phyloP scores from a whole-genome alignment of 805 yeast species.

The Lipomyces starkeyi region DNA sequence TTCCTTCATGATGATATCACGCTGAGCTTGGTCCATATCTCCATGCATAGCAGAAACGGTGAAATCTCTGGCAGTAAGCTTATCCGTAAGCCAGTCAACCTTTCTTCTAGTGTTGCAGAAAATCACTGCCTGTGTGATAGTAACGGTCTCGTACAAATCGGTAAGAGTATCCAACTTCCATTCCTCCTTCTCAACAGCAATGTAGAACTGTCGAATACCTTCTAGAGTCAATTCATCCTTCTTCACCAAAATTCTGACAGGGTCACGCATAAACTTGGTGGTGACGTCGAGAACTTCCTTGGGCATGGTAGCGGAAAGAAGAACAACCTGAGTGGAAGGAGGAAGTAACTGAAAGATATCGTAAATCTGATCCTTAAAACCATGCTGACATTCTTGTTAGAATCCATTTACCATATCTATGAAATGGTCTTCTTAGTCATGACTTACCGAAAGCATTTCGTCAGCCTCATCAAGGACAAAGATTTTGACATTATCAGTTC shows the following conservation, averaged over 20 bases:
- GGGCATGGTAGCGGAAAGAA: slow-evolving; percentile 94
- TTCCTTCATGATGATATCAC: slow-evolving; percentile 94
- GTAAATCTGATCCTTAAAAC: slow-evolving; percentile 94
- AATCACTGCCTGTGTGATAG: slow-evolving; percentile 96
- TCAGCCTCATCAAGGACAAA: slow-evolving; percentile 96
- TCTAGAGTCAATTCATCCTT: slow-evolving; percentile 92
- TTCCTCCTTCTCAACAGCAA: slow-evolving; percentile 89
- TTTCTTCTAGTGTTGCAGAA: slow-evolving; percentile 96
- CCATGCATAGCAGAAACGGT: slow-evolving; percentile 97
- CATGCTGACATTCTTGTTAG: slow-evolving; percentile 52
- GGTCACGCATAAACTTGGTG: slow-evolving; percentile 88
- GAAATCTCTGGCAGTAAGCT: slow-evolving; percentile 79
- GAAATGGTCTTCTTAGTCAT: too few relatives aligned
- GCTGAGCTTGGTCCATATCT: slow-evolving; percentile 92
- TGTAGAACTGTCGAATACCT: slow-evolving; percentile 91
- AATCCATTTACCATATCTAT: neutral
- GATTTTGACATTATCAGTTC: slow-evolving; percentile 81
- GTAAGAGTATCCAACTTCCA: slow-evolving; percentile 94
- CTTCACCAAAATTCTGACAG: slow-evolving; percentile 91
- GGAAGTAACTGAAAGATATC: slow-evolving; percentile 88
- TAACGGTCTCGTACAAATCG: slow-evolving; percentile 91
- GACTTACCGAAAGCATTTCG: slow-evolving; percentile 69
- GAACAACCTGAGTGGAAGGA: slow-evolving; percentile 85
- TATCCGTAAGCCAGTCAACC: slow-evolving; percentile 87
- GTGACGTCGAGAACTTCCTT: slow-evolving; percentile 90